Base-by-base conservation (phyloP, 1,284 basidiomycete species). In the Cutaneotrichosporon dermatis region DNA sequence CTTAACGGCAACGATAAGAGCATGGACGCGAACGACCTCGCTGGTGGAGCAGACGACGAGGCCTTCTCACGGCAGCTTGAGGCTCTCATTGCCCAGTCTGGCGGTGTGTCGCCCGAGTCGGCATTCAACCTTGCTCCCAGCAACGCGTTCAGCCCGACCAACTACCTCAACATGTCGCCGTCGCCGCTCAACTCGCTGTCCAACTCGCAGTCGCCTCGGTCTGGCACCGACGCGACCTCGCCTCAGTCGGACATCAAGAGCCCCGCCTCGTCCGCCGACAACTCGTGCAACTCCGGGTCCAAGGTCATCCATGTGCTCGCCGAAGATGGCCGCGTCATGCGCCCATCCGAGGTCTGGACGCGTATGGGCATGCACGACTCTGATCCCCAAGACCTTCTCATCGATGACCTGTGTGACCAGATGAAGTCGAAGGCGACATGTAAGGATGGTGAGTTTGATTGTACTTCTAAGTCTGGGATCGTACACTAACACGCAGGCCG, bases 371-470 rank as follows among this genome's bases (percentile, higher is more conserved):
- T 71, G 63, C 63, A 69, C 58, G 54, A 59, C 55, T 43, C 57
- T 40, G 46, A 60, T n/a, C 63, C 68, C 5, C 66, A 68, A 51
- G 67, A 76, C 37, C 61, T 79, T n/a, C 58, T 77, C 39, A 72
- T 79, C 49, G 77, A 79, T 55, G 77, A 79, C 58, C 66, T 79
- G 43, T 79, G 77, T 58, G 72, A 74, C 52, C 68, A 72, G 61
- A 76, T 79, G 71, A 64, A 68, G 55, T 40, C 60, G 8, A 79
- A 79, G 58, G 77, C 76, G 11, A 73, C 69, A 3, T 76, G 74
- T 54, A 69, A 66, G 54, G 77, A 75, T 58, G 69, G 76, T 69
- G 54, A 63, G 72, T 67, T 39, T 12, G 37, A 50, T 4, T 25
- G 10, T n/a, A n/a, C 40, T 40, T 4, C 3, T 3, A 25, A 25